These are phyloP conservation scores for Solanum clarkiae DNA, from an alignment of 257 asterid species.

Conservation along the genomic window DNA sequence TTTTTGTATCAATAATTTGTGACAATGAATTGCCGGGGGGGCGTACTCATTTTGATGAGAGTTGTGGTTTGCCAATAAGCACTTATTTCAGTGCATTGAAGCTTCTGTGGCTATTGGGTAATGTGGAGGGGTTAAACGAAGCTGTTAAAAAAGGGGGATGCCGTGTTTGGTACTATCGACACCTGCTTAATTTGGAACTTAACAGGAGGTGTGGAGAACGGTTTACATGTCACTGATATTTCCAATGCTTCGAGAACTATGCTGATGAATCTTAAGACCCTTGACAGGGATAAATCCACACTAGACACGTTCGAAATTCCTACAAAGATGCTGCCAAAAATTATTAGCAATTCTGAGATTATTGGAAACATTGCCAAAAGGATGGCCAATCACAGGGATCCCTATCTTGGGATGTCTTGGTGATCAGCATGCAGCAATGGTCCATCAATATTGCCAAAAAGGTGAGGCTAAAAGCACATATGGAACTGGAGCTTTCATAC, in stretches of 20 bases:
- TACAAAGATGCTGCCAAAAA: constrained; percentile 44
- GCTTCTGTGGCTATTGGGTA: constrained; percentile 71
- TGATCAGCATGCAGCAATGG: constrained; percentile 95
- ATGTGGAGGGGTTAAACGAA: constrained; percentile 50
- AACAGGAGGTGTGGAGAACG: constrained; percentile 65
- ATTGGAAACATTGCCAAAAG: constrained; percentile 54
- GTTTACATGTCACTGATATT: constrained; percentile 74
- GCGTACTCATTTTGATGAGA: constrained; percentile 52
- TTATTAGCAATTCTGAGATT: constrained; percentile 63
- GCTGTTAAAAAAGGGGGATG: constrained; percentile 70
- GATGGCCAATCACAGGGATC: constrained; percentile 71
- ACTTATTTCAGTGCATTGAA: constrained; percentile 89
- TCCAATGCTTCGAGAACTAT: constrained; percentile 92
- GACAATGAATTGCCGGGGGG: constrained; percentile 83
- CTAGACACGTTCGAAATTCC: constrained; percentile 42
- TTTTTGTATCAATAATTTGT: not conserved
- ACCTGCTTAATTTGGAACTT: constrained; percentile 93
- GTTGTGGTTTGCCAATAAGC: constrained; percentile 32
- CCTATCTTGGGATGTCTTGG: constrained; percentile 92
- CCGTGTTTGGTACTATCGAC: constrained; percentile 83
- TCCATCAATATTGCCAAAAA: constrained; percentile 74
- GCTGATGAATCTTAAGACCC: constrained; percentile 83
- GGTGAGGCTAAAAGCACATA: constrained; percentile 96
- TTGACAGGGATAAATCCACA: constrained; percentile 62
- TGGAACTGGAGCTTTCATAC: constrained; percentile 91